phyloP scores from a whole-genome alignment of 306 rosid species.

The Gastrolobium bilobum region DNA sequence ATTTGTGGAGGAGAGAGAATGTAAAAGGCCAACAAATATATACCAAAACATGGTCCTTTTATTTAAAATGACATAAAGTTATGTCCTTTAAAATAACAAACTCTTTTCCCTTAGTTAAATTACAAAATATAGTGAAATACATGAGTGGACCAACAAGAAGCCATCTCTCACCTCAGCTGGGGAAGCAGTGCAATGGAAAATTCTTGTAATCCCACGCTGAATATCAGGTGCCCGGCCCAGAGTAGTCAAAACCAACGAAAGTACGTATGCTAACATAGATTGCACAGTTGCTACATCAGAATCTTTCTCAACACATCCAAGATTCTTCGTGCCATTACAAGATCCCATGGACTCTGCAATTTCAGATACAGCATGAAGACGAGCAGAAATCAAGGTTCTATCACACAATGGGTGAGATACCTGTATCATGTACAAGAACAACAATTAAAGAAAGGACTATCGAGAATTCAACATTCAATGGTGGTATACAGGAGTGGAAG shows the following conservation, averaged over 20 bases:
- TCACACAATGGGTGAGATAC: conserved; percentile 90
- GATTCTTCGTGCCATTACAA: conserved; percentile 57
- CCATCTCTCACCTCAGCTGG: conserved; percentile 80
- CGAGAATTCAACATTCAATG: conserved; percentile 28
- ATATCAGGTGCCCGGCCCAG: conserved; percentile 83
- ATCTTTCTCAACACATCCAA: conserved; percentile 51
- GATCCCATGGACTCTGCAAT: conserved; percentile 88
- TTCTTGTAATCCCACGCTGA: conserved; percentile 95
- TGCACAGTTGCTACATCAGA: conserved; percentile 55
- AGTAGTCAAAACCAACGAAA: conserved; percentile 75
- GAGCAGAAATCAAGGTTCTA: conserved; percentile 79
- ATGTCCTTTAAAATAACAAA: no score
- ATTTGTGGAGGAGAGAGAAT: no score
- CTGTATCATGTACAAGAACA: conserved; percentile 66
- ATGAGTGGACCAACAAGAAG: conserved; percentile 40
- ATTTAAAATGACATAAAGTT: no score
- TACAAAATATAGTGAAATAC: conserved; percentile 34
- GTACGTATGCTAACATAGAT: conserved; percentile 64
- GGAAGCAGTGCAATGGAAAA: conserved; percentile 82
- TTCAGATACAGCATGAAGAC: conserved; percentile 91
- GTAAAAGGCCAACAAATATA: no score
- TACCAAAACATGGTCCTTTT: no score
- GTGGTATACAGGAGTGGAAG: conserved; percentile 20
- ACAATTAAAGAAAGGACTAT: conserved; percentile 39
- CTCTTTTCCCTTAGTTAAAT: neutral